Base-by-base conservation (phyloP, 2,329 filamentous ascomycete species). In the Trichoderma arundinaceum region DNA sequence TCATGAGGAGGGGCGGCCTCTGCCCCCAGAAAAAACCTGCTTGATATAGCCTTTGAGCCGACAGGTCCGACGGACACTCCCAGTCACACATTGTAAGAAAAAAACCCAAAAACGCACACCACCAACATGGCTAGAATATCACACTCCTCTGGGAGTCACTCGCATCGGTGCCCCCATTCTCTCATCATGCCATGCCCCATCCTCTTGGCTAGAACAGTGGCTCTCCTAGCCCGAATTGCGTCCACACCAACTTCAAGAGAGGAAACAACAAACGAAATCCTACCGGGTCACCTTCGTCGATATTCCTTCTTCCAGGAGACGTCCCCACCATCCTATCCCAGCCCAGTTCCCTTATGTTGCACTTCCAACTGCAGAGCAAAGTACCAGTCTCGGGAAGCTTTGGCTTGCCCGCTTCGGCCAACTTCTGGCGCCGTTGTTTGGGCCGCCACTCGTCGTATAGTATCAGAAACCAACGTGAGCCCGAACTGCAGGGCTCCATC, bases 41-140 rank as follows among this genome's bases (percentile, higher is more conserved):
- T 19, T 51, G 35, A 13, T 35, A 44, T 61, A 32, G 12, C 12
- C 35, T 17, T 52, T 51, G 33, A 61, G 58, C 58, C 58, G 22
- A 35, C 38, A 33, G n/a, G 38, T 19, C 58, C 46, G 46, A 41
- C 22, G n/a, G 7, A 28, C 22, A 39, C 5, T 38, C 8, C 33
- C 8, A n/a, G n/a, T 22, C 57, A 33, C 44, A 44, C 44, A n/a
- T 8, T 39, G 48, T 12, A 51, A 51, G 32, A 46, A 3, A 13
- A 19, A 41, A 6, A 10, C 7, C 10, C 19, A 39, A 19, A 41
- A 51, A 17, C 22, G 41, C 48, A 44, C 59, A 44, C 48, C 22
- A 19, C 28, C 39, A 15, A 39, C 7, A 8, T 52, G 28, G 48
- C 38, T 22, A 44, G 32, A 35, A 10, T 35, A 53, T 52, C 46